Evolutionary conservation across 2,329 filamentous ascomycete species (phyloP).

Genomic region (Alternaria angustiovoidea): DNA sequence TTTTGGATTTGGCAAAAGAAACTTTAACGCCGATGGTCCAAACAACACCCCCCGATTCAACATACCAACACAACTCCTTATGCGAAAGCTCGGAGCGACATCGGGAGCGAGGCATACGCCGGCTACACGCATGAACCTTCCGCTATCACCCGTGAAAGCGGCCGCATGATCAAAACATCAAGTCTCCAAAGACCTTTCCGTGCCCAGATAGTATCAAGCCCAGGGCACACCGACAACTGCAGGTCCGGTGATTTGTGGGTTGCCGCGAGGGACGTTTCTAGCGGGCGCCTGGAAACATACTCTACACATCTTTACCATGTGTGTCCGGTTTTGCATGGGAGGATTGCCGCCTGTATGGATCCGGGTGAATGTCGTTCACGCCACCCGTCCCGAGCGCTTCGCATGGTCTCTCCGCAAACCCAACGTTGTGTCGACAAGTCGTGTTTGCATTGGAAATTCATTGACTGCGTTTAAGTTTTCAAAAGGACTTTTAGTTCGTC

Average conservation of each 20-base stretch:
- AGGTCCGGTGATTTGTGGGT: background rate
- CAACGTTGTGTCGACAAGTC: background rate
- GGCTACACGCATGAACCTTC: constrained; percentile 3
- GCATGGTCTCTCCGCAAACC: background rate
- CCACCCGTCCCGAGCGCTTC: background rate
- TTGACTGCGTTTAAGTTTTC: background rate
- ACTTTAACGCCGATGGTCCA: background rate
- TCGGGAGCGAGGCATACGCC: background rate
- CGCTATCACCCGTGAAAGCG: background rate
- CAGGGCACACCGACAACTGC: background rate
- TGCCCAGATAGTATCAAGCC: background rate
- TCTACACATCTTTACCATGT: constrained; percentile 1
- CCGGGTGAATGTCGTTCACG: constrained; percentile 35
- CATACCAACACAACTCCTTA: background rate
- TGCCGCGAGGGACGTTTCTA: background rate
- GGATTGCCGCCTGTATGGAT: constrained; percentile 9
- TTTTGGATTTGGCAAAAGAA: background rate
- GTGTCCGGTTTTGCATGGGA: background rate
- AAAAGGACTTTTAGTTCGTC: background rate
- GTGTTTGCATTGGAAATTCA: background rate
- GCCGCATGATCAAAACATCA: background rate
- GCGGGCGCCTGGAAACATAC: background rate
- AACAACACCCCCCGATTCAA: background rate
- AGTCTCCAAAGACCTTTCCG: background rate
- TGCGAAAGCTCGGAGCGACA: background rate